Conservation (phyloP, 2,329 filamentous ascomycete species). For the Verticillium longisporum region DNA sequence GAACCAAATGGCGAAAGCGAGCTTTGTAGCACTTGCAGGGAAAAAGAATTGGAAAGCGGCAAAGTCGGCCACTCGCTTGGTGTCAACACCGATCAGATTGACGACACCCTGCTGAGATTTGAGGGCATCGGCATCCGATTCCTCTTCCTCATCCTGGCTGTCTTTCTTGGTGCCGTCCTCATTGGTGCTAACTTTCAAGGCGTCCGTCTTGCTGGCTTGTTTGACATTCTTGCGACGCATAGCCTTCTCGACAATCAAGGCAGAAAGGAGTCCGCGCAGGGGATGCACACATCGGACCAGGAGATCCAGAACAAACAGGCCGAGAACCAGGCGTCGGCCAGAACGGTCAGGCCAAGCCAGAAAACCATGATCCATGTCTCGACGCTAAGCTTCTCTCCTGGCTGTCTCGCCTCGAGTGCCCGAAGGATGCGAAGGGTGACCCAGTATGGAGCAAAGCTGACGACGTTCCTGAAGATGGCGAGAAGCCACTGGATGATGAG, state of each 20-base stretch:
- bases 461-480: constrained; percentile 43
- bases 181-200: constrained; percentile 9
- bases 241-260: constrained; percentile 70
- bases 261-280: constrained; percentile 61
- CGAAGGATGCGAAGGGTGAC: constrained; percentile 60
- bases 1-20: constrained; percentile 60
- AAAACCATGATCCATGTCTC: constrained; percentile 64
- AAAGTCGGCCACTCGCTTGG: constrained; percentile 63
- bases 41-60: constrained; percentile 60
- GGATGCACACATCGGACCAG: constrained; percentile 55
- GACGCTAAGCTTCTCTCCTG: constrained; percentile 35
- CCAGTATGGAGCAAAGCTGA: constrained; percentile 66
- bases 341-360: constrained; percentile 52
- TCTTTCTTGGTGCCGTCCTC: constrained; percentile 7
- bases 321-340: constrained; percentile 55
- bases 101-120: constrained; percentile 62
- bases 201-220: constrained; percentile 41
- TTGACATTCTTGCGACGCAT: constrained; percentile 74
- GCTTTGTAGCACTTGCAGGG: constrained; percentile 52
- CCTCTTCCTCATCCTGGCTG: constrained; percentile 6
- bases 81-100: constrained; percentile 73
- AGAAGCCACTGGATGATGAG: constrained; percentile 54
- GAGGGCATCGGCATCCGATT: constrained; percentile 14
- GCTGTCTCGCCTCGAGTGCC: constrained; percentile 50
- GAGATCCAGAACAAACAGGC: constrained; percentile 61